Evolutionary conservation across 2,329 filamentous ascomycete genomes (phyloP).

Genomic region (Pseudocercospora crystallina): DNA sequence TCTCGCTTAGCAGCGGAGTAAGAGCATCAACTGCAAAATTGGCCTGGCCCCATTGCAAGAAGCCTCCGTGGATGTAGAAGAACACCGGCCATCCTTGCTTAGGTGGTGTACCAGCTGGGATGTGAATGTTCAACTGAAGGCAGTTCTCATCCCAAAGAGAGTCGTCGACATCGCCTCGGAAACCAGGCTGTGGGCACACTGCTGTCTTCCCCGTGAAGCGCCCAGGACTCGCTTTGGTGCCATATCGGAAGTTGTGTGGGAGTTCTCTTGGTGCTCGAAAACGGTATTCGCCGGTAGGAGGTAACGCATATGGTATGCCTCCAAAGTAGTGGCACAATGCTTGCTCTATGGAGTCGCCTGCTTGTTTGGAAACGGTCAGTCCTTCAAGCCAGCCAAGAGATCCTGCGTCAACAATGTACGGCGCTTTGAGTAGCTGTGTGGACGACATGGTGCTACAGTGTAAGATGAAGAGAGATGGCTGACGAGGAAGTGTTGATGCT

Average conservation of each 20-base stretch:
- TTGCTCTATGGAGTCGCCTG: constrained; percentile 10
- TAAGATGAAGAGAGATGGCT: too few species aligned
- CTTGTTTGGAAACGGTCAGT: constrained; percentile 40
- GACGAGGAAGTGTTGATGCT: too few species aligned
- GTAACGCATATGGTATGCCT: constrained; percentile 56
- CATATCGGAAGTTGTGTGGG: constrained; percentile 52
- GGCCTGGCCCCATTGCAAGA: constrained; percentile 56
- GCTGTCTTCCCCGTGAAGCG: constrained; percentile 43
- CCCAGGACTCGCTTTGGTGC: constrained; percentile 49
- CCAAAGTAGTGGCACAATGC: constrained; percentile 54
- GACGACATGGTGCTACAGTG: too few species aligned
- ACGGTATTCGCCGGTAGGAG: constrained; percentile 48
- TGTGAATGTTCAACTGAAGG: constrained; percentile 57
- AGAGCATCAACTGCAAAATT: constrained; percentile 45
- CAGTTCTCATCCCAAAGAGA: constrained; percentile 53
- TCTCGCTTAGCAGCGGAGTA: constrained; percentile 50
- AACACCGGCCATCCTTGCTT: constrained; percentile 57
- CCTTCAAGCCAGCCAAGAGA: constrained; percentile 53
- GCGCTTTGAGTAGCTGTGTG: not conserved
- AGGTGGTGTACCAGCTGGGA: constrained; percentile 49
- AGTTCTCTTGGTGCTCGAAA: constrained; percentile 52
- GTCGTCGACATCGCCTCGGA: constrained; percentile 25
- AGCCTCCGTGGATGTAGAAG: constrained; percentile 59
- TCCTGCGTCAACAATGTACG: constrained; percentile 39
- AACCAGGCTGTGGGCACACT: constrained; percentile 53